Conservation (phyloP, 352 stramenopile species). For the Phytophthora tentaculata region DNA sequence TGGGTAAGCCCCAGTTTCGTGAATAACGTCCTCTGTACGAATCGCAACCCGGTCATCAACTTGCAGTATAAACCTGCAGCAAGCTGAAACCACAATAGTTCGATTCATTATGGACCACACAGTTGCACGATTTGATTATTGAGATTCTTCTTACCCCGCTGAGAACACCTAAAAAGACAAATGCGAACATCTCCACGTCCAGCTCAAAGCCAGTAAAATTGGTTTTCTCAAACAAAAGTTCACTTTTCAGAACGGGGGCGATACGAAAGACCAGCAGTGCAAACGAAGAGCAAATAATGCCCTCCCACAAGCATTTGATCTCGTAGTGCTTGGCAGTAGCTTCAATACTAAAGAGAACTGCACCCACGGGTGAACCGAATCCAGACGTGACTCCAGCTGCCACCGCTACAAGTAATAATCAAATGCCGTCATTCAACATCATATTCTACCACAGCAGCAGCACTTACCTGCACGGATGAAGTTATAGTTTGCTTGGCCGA, state of each 20-base stretch:
- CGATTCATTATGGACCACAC: too few species aligned
- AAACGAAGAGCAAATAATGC: conserved; percentile 82
- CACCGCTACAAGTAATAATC: conserved; percentile 44
- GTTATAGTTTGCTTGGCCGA: conserved; percentile 75
- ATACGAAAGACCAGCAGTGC: conserved; percentile 82
- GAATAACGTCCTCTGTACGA: conserved; percentile 62
- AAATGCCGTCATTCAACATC: too few species aligned
- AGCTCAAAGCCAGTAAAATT: conserved; percentile 83
- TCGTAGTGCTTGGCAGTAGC: conserved; percentile 85
- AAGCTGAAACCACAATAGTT: conserved; percentile 39
- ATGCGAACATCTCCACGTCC: conserved; percentile 82
- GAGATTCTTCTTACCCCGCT: conserved; percentile 52
- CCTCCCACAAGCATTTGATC: conserved; percentile 88
- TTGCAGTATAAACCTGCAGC: conserved; percentile 73
- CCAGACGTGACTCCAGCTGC: conserved; percentile 80
- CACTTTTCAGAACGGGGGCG: conserved; percentile 72
- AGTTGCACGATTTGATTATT: too few species aligned
- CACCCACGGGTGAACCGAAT: conserved; percentile 80
- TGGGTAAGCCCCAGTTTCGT: conserved; percentile 55
- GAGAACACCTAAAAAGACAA: conserved; percentile 70
- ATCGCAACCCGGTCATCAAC: conserved; percentile 52
- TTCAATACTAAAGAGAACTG: conserved; percentile 85
- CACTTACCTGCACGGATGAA: conserved; percentile 79
- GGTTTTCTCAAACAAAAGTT: conserved; percentile 83
- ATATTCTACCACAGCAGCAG: too few species aligned